Evolutionary conservation across 192 early-diverging fungal species (phyloP).

Genomic region (Rhizoclosmatium globosum): DNA sequence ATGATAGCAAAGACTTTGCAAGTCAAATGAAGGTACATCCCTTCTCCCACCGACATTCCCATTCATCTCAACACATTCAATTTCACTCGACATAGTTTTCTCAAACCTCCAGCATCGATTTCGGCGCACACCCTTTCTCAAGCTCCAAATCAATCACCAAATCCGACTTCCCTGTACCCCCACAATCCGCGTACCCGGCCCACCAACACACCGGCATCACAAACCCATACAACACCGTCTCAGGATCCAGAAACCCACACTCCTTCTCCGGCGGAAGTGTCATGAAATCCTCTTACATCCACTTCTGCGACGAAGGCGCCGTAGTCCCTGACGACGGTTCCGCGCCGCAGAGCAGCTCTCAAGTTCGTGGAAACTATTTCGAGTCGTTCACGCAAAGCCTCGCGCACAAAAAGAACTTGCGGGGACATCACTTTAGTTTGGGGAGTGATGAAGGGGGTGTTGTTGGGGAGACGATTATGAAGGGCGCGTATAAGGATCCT

Average conservation of each 20-base stretch:
- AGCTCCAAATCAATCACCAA: constrained; percentile 13
- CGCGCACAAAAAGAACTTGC: constrained; percentile 11
- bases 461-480: neutral
- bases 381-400: neutral
- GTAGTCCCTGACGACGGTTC: neutral
- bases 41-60: no score
- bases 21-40: no score
- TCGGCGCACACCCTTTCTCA: neutral
- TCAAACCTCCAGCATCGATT: neutral
- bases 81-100: neutral
- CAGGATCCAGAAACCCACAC: neutral
- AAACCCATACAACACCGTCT: constrained; percentile 23
- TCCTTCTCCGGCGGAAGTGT: constrained; percentile 1
- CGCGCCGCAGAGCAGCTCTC: neutral
- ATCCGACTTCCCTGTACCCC: constrained; percentile 11
- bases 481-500: neutral
- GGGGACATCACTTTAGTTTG: constrained; percentile 18
- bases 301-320: constrained; percentile 16
- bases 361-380: neutral
- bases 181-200: constrained; percentile 4
- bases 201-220: neutral
- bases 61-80: no score
- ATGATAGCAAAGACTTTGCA: no score
- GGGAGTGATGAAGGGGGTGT: constrained; percentile 1
- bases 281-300: constrained; percentile 9